A percentile compares a stretch with the other conserved stretches of the same genome.
Evolutionary conservation across 495 filamentous ascomycete species (phyloP).

Genomic region (Xylaria cubensis): DNA sequence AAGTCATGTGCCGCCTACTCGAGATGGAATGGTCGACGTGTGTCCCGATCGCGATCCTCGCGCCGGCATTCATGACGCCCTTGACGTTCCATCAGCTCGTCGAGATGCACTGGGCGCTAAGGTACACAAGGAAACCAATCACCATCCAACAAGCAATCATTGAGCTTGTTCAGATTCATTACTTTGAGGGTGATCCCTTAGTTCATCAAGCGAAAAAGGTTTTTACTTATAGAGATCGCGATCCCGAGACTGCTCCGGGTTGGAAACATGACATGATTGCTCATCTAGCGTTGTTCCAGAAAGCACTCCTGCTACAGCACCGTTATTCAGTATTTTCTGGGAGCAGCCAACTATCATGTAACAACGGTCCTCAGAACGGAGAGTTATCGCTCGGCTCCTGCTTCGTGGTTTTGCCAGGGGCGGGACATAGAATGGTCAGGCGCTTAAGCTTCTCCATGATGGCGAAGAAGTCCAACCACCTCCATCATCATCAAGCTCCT

Average conservation of each 20-base stretch:
- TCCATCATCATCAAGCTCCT: background rate
- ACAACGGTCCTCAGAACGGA: constrained; percentile 12
- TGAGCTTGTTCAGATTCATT: constrained; percentile 40
- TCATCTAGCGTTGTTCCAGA: constrained; percentile 28
- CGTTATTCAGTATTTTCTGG: constrained; percentile 34
- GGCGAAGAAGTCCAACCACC: background rate
- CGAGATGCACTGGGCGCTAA: background rate
- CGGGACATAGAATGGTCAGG: background rate
- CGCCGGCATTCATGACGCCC: background rate
- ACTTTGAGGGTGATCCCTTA: constrained; percentile 39
- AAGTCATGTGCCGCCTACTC: constrained; percentile 36
- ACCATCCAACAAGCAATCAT: constrained; percentile 29
- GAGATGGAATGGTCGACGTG: constrained; percentile 25
- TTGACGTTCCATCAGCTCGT: background rate
- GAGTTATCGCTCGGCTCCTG: constrained; percentile 29
- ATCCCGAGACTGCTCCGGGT: background rate
- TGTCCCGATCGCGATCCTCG: background rate
- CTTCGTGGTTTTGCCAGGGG: constrained; percentile 18
- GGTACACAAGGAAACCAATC: background rate
- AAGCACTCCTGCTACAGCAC: constrained; percentile 22
- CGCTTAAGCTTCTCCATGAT: background rate
- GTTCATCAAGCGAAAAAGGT: constrained; percentile 35
- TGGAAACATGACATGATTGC: constrained; percentile 33
- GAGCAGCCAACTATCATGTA: constrained; percentile 24
- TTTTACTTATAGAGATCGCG: background rate